phyloP scores from a whole-genome alignment of 192 early-diverging fungal genomes.

The Mortierella antarctica region DNA sequence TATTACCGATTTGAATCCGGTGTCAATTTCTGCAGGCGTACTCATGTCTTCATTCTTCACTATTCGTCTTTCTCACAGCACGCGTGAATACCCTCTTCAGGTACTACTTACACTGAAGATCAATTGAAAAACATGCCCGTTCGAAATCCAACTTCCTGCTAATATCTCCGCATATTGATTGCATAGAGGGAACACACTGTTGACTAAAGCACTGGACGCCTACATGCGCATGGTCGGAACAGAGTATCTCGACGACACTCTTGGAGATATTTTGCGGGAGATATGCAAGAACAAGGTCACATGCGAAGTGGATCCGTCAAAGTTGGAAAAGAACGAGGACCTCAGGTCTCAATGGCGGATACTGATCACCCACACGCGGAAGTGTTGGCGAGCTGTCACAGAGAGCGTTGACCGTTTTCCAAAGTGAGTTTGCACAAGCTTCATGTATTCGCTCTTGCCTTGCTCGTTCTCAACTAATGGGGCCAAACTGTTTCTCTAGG shows the following conservation, averaged over 20 bases:
- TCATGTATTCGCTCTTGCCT: neutral
- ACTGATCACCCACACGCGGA: constrained; percentile 59
- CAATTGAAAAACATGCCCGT: too few species aligned
- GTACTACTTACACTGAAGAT: constrained; percentile 9
- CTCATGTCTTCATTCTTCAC: constrained; percentile 13
- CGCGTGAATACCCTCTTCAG: constrained; percentile 62
- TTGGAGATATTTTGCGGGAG: constrained; percentile 69
- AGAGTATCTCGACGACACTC: constrained; percentile 69
- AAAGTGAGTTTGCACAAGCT: constrained; percentile 25
- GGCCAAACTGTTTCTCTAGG: constrained; percentile 11
- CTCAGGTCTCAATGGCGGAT: constrained; percentile 26
- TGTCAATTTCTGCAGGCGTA: neutral
- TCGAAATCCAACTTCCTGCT: neutral
- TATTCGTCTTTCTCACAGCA: constrained; percentile 16
- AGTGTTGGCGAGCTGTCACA: constrained; percentile 57
- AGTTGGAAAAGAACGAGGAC: constrained; percentile 44
- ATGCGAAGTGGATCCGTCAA: constrained; percentile 74
- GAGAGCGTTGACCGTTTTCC: constrained; percentile 61
- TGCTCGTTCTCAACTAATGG: neutral
- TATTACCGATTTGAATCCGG: neutral
- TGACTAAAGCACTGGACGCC: constrained; percentile 74
- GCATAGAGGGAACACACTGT: constrained; percentile 68
- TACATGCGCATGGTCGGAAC: constrained; percentile 77
- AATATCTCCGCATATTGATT: neutral
- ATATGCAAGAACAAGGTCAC: constrained; percentile 61